Evolutionary conservation across 2,329 filamentous ascomycete species (phyloP).

Genomic region (Colletotrichum trifolii): DNA sequence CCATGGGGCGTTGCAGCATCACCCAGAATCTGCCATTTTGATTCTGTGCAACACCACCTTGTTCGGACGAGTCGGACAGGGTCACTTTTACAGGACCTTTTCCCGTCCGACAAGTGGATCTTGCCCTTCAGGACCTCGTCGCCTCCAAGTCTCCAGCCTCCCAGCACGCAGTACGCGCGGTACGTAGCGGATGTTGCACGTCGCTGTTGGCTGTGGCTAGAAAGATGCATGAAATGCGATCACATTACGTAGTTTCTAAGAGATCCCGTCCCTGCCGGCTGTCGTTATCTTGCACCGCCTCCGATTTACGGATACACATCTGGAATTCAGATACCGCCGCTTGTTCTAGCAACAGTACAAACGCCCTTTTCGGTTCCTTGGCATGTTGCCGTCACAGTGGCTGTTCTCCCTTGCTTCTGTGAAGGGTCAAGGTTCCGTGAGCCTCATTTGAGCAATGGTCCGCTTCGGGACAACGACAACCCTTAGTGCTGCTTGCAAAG

Average conservation of each 20-base stretch:
- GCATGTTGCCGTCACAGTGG: conserved; percentile 8
- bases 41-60: conserved; percentile 1
- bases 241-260: conserved; percentile 11
- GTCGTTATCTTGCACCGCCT: not conserved
- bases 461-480: not conserved
- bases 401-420: conserved; percentile 27
- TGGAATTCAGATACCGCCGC: too few species aligned
- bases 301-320: not conserved
- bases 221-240: conserved; percentile 4
- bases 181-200: conserved; percentile 16
- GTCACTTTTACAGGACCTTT: conserved; percentile 28
- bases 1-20: not conserved
- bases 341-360: conserved; percentile 5
- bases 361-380: not conserved
- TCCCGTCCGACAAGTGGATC: conserved; percentile 33
- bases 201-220: conserved; percentile 20
- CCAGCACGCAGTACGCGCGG: not conserved
- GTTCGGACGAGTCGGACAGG: conserved; percentile 34
- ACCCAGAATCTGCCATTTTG: conserved; percentile 23
- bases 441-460: conserved; percentile 24
- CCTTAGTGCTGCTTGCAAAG: too few species aligned
- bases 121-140: conserved; percentile 17
- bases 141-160: conserved; percentile 24
- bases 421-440: conserved; percentile 17
- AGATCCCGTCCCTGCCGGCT: not conserved